phyloP scores from a whole-genome alignment of 1,139 yeast species.

The Geotrichum restrictum region DNA sequence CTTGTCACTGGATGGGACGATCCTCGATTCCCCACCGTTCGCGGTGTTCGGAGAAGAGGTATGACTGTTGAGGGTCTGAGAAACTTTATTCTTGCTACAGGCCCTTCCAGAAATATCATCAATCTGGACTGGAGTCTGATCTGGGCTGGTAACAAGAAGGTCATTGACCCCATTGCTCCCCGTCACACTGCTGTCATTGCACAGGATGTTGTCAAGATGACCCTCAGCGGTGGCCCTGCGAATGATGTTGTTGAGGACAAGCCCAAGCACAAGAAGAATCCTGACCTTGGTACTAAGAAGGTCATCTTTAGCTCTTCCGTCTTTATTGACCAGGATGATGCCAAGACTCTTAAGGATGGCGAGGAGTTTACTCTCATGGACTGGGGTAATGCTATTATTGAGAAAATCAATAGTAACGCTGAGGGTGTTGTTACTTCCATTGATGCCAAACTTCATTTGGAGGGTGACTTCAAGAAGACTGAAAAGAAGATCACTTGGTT shows the following conservation, averaged over 20 bases:
- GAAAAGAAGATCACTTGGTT: conserved; percentile 95
- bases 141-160: conserved; percentile 95
- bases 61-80: conserved; percentile 97
- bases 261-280: conserved; percentile 94
- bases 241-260: conserved; percentile 60
- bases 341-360: conserved; percentile 56
- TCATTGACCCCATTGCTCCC: conserved; percentile 94
- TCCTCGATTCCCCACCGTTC: conserved; percentile 97
- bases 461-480: conserved; percentile 96
- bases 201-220: conserved; percentile 57
- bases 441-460: conserved; percentile 81
- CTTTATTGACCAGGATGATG: conserved; percentile 87
- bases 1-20: conserved; percentile 94
- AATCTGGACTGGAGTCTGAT: conserved; percentile 95
- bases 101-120: conserved; percentile 93
- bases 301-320: conserved; percentile 63
- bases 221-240: conserved; percentile 53
- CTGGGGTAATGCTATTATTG: conserved; percentile 93
- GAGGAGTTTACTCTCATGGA: conserved; percentile 97
- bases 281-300: conserved; percentile 81
- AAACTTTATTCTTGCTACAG: conserved; percentile 88
- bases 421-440: conserved; percentile 57
- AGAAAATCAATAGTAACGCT: conserved; percentile 57
- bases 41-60: conserved; percentile 99
- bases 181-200: conserved; percentile 78